Base-by-base conservation (phyloP, 192 early-diverging fungal genomes). In the Rhizoclosmatium globosum region DNA sequence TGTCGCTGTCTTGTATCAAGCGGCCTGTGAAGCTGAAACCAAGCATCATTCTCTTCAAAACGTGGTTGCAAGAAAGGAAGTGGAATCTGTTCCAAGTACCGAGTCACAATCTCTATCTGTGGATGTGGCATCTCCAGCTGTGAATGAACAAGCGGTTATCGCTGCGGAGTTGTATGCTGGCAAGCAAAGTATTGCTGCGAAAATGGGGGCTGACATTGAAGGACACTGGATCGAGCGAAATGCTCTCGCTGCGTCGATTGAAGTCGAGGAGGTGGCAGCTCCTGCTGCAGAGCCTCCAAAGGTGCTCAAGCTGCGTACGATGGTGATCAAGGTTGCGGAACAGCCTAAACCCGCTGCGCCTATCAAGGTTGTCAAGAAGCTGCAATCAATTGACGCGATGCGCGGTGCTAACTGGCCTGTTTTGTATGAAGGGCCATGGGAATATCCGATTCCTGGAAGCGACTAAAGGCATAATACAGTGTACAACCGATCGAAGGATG, bases 361-460 rank as follows among this genome's bases (percentile, higher is more conserved):
- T 21, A 19, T 42, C 17, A 59, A 64, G 45, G 21, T 43, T 47
- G 23, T 64, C 4, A 60, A 64, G 39, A 56, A 45, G 4, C 11
- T 57, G 6, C 7, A 56, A 21, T 60, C 73, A 19, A 74, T 74
- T 46, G 73, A 60, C n/a, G 59, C 73, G 43, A 74, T 74, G 73
- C 23, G 73, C 11, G 73, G 73, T 62, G 59, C 57, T 7, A 74
- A 74, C 44, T 74, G 73, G 73, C 73, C 73, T 9, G 73, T 74
- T 13, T 64, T 43, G 39, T 74, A 64, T 38, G 73, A 74, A 23
- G 56, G 44, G 9, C 17, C 73, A 17, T 74, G 73, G 73, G 59
- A 60, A 44, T 46, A 43, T 68, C 67, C 67, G 13, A 68, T 42
- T 44, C 13, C 13, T 57, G 21, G 21, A 57, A 57, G 21, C 13